Conservation (phyloP, 2,329 filamentous ascomycete species). For the Cladophialophora psammophila region DNA sequence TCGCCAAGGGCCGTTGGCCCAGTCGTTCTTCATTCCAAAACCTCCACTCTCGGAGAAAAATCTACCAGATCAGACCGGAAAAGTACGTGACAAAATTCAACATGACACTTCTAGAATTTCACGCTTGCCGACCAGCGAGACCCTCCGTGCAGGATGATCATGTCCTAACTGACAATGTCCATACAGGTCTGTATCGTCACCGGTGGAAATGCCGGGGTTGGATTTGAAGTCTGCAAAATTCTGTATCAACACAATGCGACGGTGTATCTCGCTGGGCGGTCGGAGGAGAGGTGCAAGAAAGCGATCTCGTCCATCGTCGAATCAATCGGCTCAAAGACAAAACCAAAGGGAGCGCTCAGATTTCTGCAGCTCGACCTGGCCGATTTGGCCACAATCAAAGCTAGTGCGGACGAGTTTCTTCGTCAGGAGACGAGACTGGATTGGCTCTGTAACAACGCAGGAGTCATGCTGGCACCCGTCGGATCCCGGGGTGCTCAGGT, state of each 20-base stretch:
- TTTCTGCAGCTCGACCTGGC: conserved; percentile 46
- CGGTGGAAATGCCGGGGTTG: conserved; percentile 58
- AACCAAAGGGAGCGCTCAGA: conserved; percentile 37
- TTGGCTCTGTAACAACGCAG: conserved; percentile 44
- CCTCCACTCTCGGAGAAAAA: conserved; percentile 42
- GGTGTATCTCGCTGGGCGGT: conserved; percentile 37
- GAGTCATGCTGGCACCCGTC: conserved; percentile 40
- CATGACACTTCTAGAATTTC: neutral
- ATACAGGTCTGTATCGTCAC: conserved; percentile 57
- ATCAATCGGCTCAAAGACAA: conserved; percentile 1
- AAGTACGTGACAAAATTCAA: conserved; percentile 46
- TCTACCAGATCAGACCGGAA: conserved; percentile 16
- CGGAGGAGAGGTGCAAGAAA: conserved; percentile 19
- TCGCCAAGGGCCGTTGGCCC: conserved; percentile 6
- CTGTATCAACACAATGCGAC: conserved; percentile 63
- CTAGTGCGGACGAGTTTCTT: conserved; percentile 32
- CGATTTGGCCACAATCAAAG: conserved; percentile 41
- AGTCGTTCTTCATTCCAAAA: conserved; percentile 41
- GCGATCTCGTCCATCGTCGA: conserved; percentile 20
- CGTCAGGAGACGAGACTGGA: conserved; percentile 44
- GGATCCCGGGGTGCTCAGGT: conserved; percentile 39
- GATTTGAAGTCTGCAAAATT: conserved; percentile 61
- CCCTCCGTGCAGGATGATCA: neutral
- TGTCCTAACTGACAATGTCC: neutral
- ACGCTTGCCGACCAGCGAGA: neutral